phyloP scores from a whole-genome alignment of 768 basidiomycete genomes.

The Auricularia cornea region DNA sequence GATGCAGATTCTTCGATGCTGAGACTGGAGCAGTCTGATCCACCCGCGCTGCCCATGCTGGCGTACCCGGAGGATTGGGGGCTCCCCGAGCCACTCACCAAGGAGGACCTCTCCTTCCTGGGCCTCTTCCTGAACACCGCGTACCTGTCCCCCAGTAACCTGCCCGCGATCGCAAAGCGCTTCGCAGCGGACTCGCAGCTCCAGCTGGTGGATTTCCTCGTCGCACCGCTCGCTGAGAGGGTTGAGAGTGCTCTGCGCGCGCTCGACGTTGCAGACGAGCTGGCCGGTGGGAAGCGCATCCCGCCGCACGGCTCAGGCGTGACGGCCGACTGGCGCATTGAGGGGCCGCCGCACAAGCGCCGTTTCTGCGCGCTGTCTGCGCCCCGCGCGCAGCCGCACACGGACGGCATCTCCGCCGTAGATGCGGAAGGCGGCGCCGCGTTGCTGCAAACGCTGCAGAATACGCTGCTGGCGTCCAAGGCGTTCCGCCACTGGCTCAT shows the following conservation, averaged over 20 bases:
- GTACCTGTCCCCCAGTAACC: constrained; percentile 76
- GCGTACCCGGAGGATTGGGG: constrained; percentile 31
- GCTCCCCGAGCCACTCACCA: constrained; percentile 46
- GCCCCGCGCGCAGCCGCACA: neutral
- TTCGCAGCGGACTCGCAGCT: constrained; percentile 84
- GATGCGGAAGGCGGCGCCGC: constrained; percentile 28
- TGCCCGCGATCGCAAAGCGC: constrained; percentile 67
- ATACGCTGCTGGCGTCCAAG: constrained; percentile 64
- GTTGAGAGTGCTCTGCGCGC: constrained; percentile 60
- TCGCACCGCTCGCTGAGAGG: constrained; percentile 52
- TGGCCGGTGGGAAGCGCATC: constrained; percentile 40
- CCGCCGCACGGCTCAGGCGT: constrained; percentile 63
- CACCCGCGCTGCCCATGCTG: constrained; percentile 26
- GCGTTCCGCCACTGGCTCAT: constrained; percentile 92
- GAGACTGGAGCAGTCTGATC: constrained; percentile 13
- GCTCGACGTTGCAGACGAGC: constrained; percentile 55
- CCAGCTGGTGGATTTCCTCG: constrained; percentile 82
- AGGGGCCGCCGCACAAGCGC: constrained; percentile 91
- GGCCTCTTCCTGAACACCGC: constrained; percentile 80
- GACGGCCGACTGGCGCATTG: constrained; percentile 51
- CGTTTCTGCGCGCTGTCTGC: constrained; percentile 69
- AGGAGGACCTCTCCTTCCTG: constrained; percentile 62
- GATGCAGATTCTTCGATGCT: constrained; percentile 7
- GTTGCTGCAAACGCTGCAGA: constrained; percentile 60
- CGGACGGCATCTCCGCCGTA: constrained; percentile 43